phyloP scores from a whole-genome alignment of 352 stramenopile species.

The Globisporangium middletonii region DNA sequence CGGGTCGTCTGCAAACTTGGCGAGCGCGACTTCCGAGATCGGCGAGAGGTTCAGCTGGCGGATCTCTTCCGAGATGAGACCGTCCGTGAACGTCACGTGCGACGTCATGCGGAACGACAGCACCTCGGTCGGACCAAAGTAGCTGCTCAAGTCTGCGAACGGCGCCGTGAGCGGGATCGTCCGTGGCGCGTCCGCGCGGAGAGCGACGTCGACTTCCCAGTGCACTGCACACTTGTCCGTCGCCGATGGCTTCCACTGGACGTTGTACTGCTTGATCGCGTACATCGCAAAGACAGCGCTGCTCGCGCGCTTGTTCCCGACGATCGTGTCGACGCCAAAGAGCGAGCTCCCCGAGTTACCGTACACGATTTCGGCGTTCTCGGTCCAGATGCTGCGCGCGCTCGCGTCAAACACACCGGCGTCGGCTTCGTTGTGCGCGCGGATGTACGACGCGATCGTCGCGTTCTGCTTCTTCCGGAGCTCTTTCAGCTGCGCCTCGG shows the following conservation, averaged over 20 bases:
- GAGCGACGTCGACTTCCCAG: slow-evolving; percentile 58
- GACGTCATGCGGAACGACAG: slow-evolving; percentile 71
- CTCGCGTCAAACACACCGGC: slow-evolving; percentile 44
- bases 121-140: slow-evolving; percentile 44
- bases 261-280: slow-evolving; percentile 78
- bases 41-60: slow-evolving; percentile 64
- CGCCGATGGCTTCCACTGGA: slow-evolving; percentile 67
- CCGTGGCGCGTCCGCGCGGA: slow-evolving; percentile 44
- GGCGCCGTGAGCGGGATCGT: slow-evolving; percentile 56
- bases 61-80: slow-evolving; percentile 74
- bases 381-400: slow-evolving; percentile 48
- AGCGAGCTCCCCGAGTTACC: slow-evolving; percentile 40
- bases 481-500: slow-evolving; percentile 60
- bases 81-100: slow-evolving; percentile 77
- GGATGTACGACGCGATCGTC: slow-evolving; percentile 62
- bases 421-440: slow-evolving; percentile 63
- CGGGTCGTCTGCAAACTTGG: slow-evolving; percentile 48
- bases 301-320: slow-evolving; percentile 55
- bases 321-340: slow-evolving; percentile 46
- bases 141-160: slow-evolving; percentile 48
- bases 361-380: slow-evolving; percentile 67
- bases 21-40: slow-evolving; percentile 44
- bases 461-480: slow-evolving; percentile 80
- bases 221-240: slow-evolving; percentile 72
- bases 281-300: slow-evolving; percentile 64